These are phyloP conservation scores for Comarum palustre DNA, from an alignment of 306 rosid genomes.

Conservation along the genomic window DNA sequence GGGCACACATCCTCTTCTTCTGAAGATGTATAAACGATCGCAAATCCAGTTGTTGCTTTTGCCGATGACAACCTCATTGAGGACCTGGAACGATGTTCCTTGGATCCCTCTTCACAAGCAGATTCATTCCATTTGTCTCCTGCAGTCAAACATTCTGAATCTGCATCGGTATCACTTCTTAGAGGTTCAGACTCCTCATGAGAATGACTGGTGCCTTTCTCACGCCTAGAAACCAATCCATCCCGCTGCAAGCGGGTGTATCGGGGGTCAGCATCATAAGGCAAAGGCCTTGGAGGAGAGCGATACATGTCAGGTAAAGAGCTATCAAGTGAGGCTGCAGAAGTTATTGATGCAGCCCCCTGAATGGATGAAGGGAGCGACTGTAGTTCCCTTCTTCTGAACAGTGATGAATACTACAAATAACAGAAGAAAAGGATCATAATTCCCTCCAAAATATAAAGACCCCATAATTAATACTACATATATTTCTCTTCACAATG, in stretches of 20 bases:
- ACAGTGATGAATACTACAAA: constrained; percentile 72
- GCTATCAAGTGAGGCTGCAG: constrained; percentile 72
- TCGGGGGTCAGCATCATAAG: constrained; percentile 83
- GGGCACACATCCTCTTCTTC: constrained; percentile 97
- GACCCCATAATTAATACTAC: background rate
- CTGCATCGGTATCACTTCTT: constrained; percentile 61
- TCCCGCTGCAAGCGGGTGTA: constrained; percentile 69
- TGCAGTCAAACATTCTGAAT: constrained; percentile 54
- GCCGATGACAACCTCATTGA: constrained; percentile 54
- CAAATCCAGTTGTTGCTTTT: constrained; percentile 52
- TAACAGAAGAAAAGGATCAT: constrained; percentile 21
- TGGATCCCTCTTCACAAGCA: constrained; percentile 68
- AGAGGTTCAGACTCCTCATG: constrained; percentile 90
- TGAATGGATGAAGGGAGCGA: constrained; percentile 75
- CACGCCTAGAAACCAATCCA: constrained; percentile 80
- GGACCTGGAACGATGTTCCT: constrained; percentile 61
- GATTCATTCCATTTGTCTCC: constrained; percentile 76
- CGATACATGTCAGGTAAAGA: constrained; percentile 81
- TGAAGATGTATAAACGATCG: constrained; percentile 47
- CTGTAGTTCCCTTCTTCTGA: constrained; percentile 75
- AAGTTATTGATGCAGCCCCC: constrained; percentile 71
- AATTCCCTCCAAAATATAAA: constrained; percentile 9
- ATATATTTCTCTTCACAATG: background rate
- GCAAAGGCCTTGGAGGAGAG: constrained; percentile 96
- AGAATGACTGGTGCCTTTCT: constrained; percentile 83